Base-by-base conservation (phyloP, 1,284 basidiomycete species). In the Macrocystidia cucumis region DNA sequence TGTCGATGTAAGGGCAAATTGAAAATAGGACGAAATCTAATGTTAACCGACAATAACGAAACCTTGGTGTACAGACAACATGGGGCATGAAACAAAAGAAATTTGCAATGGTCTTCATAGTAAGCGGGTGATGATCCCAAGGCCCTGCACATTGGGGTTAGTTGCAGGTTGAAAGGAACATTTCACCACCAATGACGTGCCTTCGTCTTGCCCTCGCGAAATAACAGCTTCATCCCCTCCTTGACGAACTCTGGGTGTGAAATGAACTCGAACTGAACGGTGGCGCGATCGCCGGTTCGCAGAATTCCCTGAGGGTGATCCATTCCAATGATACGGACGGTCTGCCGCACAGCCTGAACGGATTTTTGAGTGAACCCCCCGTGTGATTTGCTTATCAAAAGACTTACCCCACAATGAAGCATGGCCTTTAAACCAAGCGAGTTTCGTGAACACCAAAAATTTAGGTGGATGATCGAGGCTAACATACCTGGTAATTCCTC, bases 201-300 rank as follows among this genome's bases (percentile, higher is more conserved):
- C 69, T 93, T 95, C 1, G 91, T 93, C 65, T 90, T 91, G 4
- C 91, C 91, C 59, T 96, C 92, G 32, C 92, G 71, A 55, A 95
- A 89, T 11, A 96, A 60, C 19, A 96, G 68, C 56, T 92, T 88
- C 78, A 91, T 90, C 5, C 92, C 92, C 47, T 82, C 81, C 56
- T 91, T 92, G 48, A 96, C 68, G 54, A 79, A 93, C 62, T 96
- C 92, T 1, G 90, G 86, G 38, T 85, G 85, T 7, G 85, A 82
- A 43, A 91, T 85, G 49, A 92, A 91, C 57, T 93, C 89, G 48
- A 97, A 96, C 18, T 78, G 75, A 9, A 96, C 90, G 2, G 81
- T 90, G 3, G 89, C 85, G 24, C 91, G 73, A 53, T 96, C 91
- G 7, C 91, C 91, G 0, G 91, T 96, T 16, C 91, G 78, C 23